Percentiles rank a stretch among this genome's conserved stretches.
phyloP scores from a whole-genome alignment of 108 stramenopile species.

The Thalassiosira profunda region DNA sequence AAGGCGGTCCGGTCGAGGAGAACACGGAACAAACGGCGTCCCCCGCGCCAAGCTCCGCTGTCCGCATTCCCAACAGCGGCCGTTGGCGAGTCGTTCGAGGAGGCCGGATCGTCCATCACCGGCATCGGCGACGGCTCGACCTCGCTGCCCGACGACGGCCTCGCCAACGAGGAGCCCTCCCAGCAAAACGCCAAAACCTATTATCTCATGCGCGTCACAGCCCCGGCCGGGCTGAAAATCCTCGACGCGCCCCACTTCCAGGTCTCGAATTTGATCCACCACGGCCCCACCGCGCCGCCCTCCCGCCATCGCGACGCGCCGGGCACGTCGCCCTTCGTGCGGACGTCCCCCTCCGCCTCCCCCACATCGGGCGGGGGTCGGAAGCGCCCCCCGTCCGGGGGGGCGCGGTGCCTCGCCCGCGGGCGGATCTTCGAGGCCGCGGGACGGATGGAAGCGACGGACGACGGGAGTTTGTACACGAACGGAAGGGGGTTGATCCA shows the following conservation, averaged over 20 bases:
- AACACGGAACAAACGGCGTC: conserved; percentile 59
- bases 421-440: conserved; percentile 89
- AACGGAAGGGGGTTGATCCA: conserved; percentile 84
- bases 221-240: conserved; percentile 83
- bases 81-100: conserved; percentile 41
- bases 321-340: conserved; percentile 45
- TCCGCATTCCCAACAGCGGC: neutral
- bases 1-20: conserved; percentile 38
- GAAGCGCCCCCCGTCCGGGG: conserved; percentile 6
- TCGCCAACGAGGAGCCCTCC: neutral
- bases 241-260: conserved; percentile 91
- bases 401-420: conserved; percentile 63
- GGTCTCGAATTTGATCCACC: conserved; percentile 70
- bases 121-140: conserved; percentile 21
- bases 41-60: conserved; percentile 24
- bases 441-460: conserved; percentile 68
- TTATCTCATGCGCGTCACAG: conserved; percentile 79
- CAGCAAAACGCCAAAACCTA: conserved; percentile 25
- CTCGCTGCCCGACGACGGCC: conserved; percentile 5
- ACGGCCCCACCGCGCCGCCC: conserved; percentile 30
- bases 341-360: conserved; percentile 61
- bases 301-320: conserved; percentile 21
- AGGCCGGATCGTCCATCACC: conserved; percentile 11
- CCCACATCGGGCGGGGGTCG: conserved; percentile 17
- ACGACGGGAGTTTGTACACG: conserved; percentile 50